These are phyloP conservation scores for Xenoacremonium recifei DNA, from an alignment of 2,329 filamentous ascomycete species.

Conservation along the genomic window DNA sequence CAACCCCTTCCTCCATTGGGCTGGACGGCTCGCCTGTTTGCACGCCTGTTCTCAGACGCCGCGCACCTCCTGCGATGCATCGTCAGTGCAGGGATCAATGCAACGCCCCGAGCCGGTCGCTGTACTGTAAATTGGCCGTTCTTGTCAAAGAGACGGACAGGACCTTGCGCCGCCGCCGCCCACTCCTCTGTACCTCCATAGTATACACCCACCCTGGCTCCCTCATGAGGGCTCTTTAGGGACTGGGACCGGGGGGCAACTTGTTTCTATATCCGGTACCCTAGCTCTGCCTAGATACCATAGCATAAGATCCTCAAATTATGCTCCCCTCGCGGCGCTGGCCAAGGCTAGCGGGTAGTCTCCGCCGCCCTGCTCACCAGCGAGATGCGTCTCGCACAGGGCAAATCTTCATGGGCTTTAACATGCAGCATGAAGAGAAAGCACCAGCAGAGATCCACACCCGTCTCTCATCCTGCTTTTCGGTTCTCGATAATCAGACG, in stretches of 20 bases:
- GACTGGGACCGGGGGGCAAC: constrained; percentile 28
- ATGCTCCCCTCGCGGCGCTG: constrained; percentile 49
- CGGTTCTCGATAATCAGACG: constrained; percentile 28
- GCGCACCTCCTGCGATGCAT: too few species aligned
- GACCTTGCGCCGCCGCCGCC: constrained; percentile 18
- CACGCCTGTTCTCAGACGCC: constrained; percentile 17
- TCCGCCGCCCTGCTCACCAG: constrained; percentile 24
- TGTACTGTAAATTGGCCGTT: constrained; percentile 23
- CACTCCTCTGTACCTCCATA: constrained; percentile 16
- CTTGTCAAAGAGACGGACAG: constrained; percentile 17
- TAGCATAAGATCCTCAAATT: constrained; percentile 61
- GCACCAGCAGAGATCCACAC: constrained; percentile 24
- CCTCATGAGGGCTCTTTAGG: constrained; percentile 14
- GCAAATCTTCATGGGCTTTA: constrained; percentile 28
- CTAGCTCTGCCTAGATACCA: constrained; percentile 41
- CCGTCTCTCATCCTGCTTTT: constrained; percentile 24
- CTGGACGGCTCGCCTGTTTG: constrained; percentile 17
- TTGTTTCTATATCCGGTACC: constrained; percentile 53
- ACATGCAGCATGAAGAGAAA: constrained; percentile 29
- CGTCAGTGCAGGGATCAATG: constrained; percentile 17
- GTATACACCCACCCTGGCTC: constrained; percentile 21
- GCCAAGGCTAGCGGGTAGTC: constrained; percentile 33
- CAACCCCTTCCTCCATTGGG: constrained; percentile 24
- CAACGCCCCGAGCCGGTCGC: neutral
- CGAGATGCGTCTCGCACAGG: constrained; percentile 21